Evolutionary conservation across 768 basidiomycete species (phyloP), one percentile per base, ranked within the genome.

Genomic region (Podaxis rugospora): DNA sequence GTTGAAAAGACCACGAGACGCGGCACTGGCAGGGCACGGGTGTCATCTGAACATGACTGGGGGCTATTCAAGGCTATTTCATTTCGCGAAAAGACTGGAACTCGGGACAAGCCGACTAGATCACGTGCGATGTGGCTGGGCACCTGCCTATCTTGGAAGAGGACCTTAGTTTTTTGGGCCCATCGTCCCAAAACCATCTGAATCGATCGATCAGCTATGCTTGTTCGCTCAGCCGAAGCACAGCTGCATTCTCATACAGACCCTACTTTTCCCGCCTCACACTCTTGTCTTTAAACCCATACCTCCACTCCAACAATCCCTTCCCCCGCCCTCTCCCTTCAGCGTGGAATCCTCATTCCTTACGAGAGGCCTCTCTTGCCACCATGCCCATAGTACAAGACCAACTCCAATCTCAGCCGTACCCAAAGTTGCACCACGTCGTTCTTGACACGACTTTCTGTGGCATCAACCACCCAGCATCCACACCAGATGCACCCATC

Each of bases 381-480:
- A 75, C 74, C 63, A 75, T 74, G 75, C 73, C 74, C 52, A 55
- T 67, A 54, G 63, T 63, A 59, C 70, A 67, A 39, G 64, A 64
- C 59, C 63, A 63, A 50, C 36, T 62, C 35, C 60, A 64, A 58
- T 59, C 65, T 52, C 62, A 65, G 16, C 61, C 67, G 11, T 66
- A 65, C 40, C 74, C 74, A 36, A 71, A 72, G 61, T 63, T 87
- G 49, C 76, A 81, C 63, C 88, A 90, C 71, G 59, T 74, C 37
- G 68, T 71, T 37, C 84, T 92, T 52, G 69, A 79, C 51, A 86
- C 89, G 0, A 83, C 85, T 7, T 91, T 92, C 72, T 76, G 75
- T 40, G 90, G 90, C 57, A 66, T 87, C 49, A 77, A 83, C 36
- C 90, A 91, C 69, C 64, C 80, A 7, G 63, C 83, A 28, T 90